Base-by-base conservation (phyloP, 345 rosid genomes). In the Sisymbrium altissimum region DNA sequence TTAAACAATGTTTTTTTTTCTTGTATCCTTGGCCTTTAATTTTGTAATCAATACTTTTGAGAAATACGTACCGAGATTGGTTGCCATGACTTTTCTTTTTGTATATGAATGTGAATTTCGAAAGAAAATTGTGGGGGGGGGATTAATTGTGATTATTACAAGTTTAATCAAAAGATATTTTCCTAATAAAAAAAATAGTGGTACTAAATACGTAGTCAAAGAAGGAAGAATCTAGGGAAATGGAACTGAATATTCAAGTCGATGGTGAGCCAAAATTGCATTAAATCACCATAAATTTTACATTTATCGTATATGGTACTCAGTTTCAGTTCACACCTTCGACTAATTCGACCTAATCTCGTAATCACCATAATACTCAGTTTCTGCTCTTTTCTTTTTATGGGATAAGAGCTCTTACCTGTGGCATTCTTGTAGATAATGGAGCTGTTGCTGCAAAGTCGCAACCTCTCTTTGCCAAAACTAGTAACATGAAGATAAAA, bases 401-500 rank as follows among this genome's bases (percentile, higher is more conserved):
- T 38, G 17, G 46, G 17, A 38, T 30, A 6, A 18, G 64, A 58
- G 52, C 8, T 52, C 48, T 53, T 82, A 92, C 97, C 92, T 86
- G 74, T 88, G 92, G 54, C 72, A 84, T 80, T 81, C 92, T 71
- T 89, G 92, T 66, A 92, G 79, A 80, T 78, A 74, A 0, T 83
- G 88, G 44, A 89, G 86, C 65, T 92, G 92, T 64, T 83, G 87
- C 79, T 77, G 84, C 78, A 92, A 82, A 81, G 77, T 83, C 17
- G 85, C 70, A 46, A 77, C 86, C 78, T 92, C 96, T 84, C 78
- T 86, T 81, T 92, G 86, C 97, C 97, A 92, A 74, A 89, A 80
- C 97, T 92, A 13, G n/a, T 70, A 64, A 49, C 53, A 64, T 27
- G 70, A 48, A 49, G 10, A 38, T 4, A 71, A 62, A 71, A 13